phyloP scores from a whole-genome alignment of 768 basidiomycete genomes.

The Pleurotus tuber-regium region DNA sequence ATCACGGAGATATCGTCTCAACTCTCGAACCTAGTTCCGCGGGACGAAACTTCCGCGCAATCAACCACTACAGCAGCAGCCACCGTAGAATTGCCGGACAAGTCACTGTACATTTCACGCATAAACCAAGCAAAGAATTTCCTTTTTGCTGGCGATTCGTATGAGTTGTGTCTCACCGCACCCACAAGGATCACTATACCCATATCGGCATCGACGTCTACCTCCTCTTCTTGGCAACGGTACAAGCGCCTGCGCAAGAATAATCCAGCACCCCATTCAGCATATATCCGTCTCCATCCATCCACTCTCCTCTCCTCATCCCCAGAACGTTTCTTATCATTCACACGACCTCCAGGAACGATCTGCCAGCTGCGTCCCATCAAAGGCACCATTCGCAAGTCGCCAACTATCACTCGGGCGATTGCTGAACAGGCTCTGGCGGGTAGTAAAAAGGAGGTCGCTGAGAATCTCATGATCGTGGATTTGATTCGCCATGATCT shows the following conservation, averaged over 20 bases:
- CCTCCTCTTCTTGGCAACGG: constrained; percentile 64
- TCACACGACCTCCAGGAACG: constrained; percentile 58
- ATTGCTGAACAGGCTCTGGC: constrained; percentile 62
- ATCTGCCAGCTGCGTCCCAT: constrained; percentile 88
- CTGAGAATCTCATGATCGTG: constrained; percentile 98
- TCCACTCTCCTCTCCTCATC: constrained; percentile 82
- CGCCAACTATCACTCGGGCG: constrained; percentile 56
- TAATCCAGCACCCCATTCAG: constrained; percentile 90
- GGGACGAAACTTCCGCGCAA: constrained; percentile 3
- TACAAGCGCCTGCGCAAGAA: constrained; percentile 67
- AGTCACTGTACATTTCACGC: constrained; percentile 57
- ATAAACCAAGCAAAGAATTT: constrained; percentile 72
- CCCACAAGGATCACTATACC: constrained; percentile 57
- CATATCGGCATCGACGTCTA: constrained; percentile 26
- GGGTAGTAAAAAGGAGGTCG: constrained; percentile 83
- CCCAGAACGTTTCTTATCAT: constrained; percentile 90
- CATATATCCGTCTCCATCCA: constrained; percentile 74
- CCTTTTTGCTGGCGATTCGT: constrained; percentile 83
- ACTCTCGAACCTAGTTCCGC: constrained; percentile 23
- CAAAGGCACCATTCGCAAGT: constrained; percentile 86
- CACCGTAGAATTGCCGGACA: constrained; percentile 51
- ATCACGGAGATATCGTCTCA: constrained; percentile 37
- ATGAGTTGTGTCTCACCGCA: constrained; percentile 90
- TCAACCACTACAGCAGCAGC: constrained; percentile 9
- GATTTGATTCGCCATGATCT: constrained; percentile 94